Conservation (phyloP, 2,329 filamentous ascomycete genomes). For the Blastomyces emzantsi region DNA sequence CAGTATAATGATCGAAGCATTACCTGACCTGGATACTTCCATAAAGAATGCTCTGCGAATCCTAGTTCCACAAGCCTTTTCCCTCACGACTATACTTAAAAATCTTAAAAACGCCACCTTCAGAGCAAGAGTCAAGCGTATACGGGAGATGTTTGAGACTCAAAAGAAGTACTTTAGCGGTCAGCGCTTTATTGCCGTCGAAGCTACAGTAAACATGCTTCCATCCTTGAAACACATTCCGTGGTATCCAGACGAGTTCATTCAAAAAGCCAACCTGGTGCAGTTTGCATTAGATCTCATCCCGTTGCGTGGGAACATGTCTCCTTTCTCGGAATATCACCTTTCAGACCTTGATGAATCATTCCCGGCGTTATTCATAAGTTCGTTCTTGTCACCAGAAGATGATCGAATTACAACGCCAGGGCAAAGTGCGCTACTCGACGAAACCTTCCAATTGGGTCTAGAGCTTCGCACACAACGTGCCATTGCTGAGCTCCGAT, state of each 20-base stretch:
- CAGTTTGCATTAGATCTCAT: slow-evolving; percentile 15
- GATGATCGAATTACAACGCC: neutral
- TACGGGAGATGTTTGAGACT: slow-evolving; percentile 10
- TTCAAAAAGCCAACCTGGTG: slow-evolving; percentile 17
- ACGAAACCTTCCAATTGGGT: slow-evolving; percentile 13
- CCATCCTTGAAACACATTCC: slow-evolving; percentile 9
- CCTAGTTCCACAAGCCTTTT: slow-evolving; percentile 11
- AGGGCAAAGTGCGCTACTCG: neutral
- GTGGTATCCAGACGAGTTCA: slow-evolving; percentile 10
- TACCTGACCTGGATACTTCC: slow-evolving; percentile 13
- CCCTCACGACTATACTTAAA: slow-evolving; percentile 11
- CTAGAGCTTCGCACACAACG: slow-evolving; percentile 17
- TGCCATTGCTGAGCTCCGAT: slow-evolving; percentile 10
- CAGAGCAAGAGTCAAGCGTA: slow-evolving; percentile 8
- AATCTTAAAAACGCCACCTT: slow-evolving; percentile 7
- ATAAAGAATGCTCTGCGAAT: slow-evolving; percentile 12
- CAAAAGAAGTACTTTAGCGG: slow-evolving; percentile 14
- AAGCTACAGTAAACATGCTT: slow-evolving; percentile 6
- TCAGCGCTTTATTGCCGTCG: slow-evolving; percentile 12
- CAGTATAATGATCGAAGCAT: slow-evolving; percentile 13
- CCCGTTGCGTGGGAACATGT: neutral
- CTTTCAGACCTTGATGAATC: slow-evolving; percentile 1
- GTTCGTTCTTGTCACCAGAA: neutral
- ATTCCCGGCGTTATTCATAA: slow-evolving; percentile 8
- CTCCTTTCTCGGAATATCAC: neutral